Conservation (phyloP, 2,329 filamentous ascomycete species). For the Fusarium gaditjirri region DNA sequence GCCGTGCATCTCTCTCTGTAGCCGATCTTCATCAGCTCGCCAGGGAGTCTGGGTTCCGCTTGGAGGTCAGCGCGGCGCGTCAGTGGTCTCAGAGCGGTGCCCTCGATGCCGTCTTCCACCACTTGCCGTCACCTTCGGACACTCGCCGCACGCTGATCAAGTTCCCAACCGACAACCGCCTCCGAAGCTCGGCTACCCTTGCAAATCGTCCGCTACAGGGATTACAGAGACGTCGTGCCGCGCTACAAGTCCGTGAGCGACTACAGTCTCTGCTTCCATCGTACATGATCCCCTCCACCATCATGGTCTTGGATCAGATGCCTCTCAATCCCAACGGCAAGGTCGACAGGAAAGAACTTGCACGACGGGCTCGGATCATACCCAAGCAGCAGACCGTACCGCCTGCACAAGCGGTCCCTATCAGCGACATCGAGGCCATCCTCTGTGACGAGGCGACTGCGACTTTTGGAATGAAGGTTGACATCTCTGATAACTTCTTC, state of each 20-base stretch:
- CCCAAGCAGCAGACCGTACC: not conserved
- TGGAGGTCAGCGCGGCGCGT: not conserved
- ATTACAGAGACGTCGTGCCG: not conserved
- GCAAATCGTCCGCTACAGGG: constrained; percentile 32
- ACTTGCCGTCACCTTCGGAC: accelerated
- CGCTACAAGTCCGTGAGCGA: not conserved
- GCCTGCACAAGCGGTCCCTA: not conserved
- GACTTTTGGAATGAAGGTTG: constrained; percentile 6
- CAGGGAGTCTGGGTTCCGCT: not conserved
- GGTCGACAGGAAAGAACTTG: constrained; percentile 35
- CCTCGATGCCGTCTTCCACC: not conserved
- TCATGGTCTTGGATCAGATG: constrained; percentile 39
- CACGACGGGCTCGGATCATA: not conserved
- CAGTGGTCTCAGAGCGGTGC: not conserved
- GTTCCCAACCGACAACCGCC: not conserved
- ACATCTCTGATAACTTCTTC: constrained; percentile 6
- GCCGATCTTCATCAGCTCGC: not conserved
- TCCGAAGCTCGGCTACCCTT: not conserved
- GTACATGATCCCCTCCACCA: constrained; percentile 43
- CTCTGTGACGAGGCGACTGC: not conserved
- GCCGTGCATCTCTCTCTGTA: not conserved
- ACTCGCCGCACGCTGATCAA: not conserved
- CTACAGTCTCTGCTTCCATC: constrained; percentile 25
- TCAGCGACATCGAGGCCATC: not conserved
- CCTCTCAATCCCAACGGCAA: constrained; percentile 44